Base-by-base conservation (phyloP, 768 basidiomycete genomes). In the Mycena leptocephala region DNA sequence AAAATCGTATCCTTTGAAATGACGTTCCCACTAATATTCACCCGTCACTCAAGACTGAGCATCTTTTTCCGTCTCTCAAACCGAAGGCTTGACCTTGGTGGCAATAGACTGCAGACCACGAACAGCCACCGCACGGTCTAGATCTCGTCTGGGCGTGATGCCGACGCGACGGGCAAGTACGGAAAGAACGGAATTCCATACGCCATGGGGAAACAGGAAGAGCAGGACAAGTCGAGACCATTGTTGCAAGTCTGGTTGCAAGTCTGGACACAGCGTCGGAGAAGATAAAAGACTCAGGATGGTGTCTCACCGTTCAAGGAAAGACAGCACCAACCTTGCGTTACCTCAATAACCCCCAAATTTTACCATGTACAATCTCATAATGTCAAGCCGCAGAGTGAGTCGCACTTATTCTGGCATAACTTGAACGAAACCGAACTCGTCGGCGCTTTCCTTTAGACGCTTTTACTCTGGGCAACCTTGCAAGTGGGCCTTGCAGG, bases 81-180 rank as follows among this genome's bases (percentile, higher is more conserved):
- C n/a, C n/a, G 20, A 9, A 10, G 9, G 20, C n/a, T 24, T 53
- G 51, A 10, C n/a, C n/a, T 24, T n/a, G 9, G 32, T 2, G 6
- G 20, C 16, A 30, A 10, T 20, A 39, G n/a, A n/a, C n/a, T n/a
- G n/a, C n/a, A 39, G 10, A 39, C 11, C 13, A 32, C 13, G 64
- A 20, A 66, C 46, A 66, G 64, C 46, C 32, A 66, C 46, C 37
- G 37, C n/a, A 22, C 13, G 32, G 70, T 39, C 70, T 72, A 33
- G 70, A 63, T 13, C 37, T 72, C 51, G 71, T 53, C 71, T 53
- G 71, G 39, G 39, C 71, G 62, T 65, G 62, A 72, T 48, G 59
- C 43, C 51, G 28, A 51, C 51, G 68, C 30, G 55, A 28, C 2
- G 28, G 48, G 20, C 28, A n/a, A 30, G 2, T 3, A 10, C 6